phyloP scores from a whole-genome alignment of 2,329 filamentous ascomycete genomes.

The Colletotrichum brevisporum region DNA sequence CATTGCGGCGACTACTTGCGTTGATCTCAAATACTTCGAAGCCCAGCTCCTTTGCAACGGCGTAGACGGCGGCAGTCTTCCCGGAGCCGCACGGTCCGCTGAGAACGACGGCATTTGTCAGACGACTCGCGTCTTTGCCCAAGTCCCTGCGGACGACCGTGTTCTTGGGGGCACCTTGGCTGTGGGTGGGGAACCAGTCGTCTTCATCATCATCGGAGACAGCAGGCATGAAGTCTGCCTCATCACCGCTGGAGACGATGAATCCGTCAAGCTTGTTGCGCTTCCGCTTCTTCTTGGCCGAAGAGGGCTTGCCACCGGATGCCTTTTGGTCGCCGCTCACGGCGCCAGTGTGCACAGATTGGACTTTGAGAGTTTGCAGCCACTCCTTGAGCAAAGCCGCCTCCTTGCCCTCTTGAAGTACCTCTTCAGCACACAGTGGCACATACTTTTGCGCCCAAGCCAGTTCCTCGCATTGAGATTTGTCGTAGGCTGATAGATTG shows the following conservation, averaged over 20 bases:
- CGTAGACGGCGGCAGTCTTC: conserved; percentile 93
- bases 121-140: conserved; percentile 60
- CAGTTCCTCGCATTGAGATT: conserved; percentile 78
- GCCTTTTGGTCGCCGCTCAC: conserved; percentile 52
- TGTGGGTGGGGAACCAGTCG: conserved; percentile 51
- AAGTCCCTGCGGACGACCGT: conserved; percentile 67
- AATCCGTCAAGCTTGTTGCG: conserved; percentile 85
- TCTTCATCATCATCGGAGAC: conserved; percentile 72
- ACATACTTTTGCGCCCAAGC: conserved; percentile 90
- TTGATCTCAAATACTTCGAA: conserved; percentile 98
- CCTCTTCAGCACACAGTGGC: conserved; percentile 76
- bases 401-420: conserved; percentile 83
- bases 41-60: conserved; percentile 89
- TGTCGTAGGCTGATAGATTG: conserved; percentile 84
- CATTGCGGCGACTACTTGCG: conserved; percentile 83
- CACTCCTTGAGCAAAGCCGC: conserved; percentile 82
- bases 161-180: conserved; percentile 60
- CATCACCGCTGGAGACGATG: conserved; percentile 83
- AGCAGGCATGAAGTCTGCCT: conserved; percentile 78
- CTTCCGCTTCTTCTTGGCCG: conserved; percentile 74
- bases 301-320: conserved; percentile 45
- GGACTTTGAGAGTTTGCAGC: conserved; percentile 82
- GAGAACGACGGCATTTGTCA: conserved; percentile 85
- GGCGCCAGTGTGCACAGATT: conserved; percentile 77
- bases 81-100: conserved; percentile 92